These are phyloP conservation scores for Sporormia fimetaria DNA, from an alignment of 495 filamentous ascomycete genomes.

Conservation along the genomic window DNA sequence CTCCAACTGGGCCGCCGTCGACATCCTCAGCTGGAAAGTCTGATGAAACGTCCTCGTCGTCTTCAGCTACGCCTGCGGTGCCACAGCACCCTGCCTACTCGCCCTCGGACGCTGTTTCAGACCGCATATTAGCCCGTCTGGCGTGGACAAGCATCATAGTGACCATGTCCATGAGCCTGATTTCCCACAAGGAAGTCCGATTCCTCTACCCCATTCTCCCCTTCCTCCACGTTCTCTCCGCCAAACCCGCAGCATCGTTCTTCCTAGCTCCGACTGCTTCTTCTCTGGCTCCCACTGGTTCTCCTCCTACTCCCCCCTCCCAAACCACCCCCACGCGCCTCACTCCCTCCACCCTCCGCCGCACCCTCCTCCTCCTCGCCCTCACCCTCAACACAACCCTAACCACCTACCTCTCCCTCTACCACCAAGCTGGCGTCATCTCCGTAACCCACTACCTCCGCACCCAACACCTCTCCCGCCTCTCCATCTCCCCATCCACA, in stretches of 20 bases:
- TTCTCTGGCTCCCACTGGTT: slow-evolving; percentile 15
- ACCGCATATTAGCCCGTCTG: slow-evolving; percentile 32
- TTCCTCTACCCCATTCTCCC: slow-evolving; percentile 94
- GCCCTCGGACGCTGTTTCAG: slow-evolving; percentile 7
- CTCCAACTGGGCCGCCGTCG: background rate
- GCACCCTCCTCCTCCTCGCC: too few relatives aligned
- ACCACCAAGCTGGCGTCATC: slow-evolving; percentile 66
- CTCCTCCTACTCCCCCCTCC: slow-evolving; percentile 10
- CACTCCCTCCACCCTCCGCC: too few relatives aligned
- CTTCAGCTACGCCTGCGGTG: too few relatives aligned
- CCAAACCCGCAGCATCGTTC: slow-evolving; percentile 53
- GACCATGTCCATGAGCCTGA: slow-evolving; percentile 53
- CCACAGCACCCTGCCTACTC: too few relatives aligned
- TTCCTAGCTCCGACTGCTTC: slow-evolving; percentile 38
- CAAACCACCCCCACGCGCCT: too few relatives aligned
- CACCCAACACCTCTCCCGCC: too few relatives aligned
- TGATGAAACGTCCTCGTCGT: too few relatives aligned
- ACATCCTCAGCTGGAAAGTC: too few relatives aligned
- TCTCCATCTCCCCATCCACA: too few relatives aligned
- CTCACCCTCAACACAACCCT: too few relatives aligned
- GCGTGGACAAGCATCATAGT: slow-evolving; percentile 50
- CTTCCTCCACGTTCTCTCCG: slow-evolving; percentile 67
- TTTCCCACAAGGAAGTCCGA: slow-evolving; percentile 94
- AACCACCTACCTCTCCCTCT: slow-evolving; percentile 61
- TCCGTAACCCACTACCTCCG: too few relatives aligned